A percentile compares a stretch with the other conserved stretches of the same genome.
These are phyloP conservation scores for Annulohypoxylon nitens DNA, from an alignment of 495 filamentous ascomycete species.

Conservation along the genomic window DNA sequence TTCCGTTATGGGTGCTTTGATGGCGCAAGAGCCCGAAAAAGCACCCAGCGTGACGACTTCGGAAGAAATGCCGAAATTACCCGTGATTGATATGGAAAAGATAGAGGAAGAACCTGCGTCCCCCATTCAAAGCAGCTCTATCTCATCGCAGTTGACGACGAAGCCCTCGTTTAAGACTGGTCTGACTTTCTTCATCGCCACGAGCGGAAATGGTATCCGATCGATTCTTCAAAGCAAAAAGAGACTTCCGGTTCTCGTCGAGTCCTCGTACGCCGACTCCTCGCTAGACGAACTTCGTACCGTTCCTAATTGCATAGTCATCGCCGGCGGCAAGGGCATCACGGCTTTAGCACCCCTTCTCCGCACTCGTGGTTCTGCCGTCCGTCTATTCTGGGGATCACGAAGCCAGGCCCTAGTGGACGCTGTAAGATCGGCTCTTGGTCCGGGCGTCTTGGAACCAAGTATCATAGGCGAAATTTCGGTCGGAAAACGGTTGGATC, in stretches of 20 bases:
- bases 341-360: constrained; percentile 34
- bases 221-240: constrained; percentile 9
- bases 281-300: constrained; percentile 23
- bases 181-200: constrained; percentile 42
- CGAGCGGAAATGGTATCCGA: constrained; percentile 17
- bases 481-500: constrained; percentile 34
- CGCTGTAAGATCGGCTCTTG: constrained; percentile 14
- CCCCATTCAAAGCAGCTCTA: background rate
- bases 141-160: background rate
- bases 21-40: background rate
- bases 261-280: constrained; percentile 34
- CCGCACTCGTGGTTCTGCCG: constrained; percentile 17
- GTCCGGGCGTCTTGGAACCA: constrained; percentile 19
- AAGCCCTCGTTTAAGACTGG: constrained; percentile 16
- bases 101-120: background rate
- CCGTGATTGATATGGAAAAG: constrained; percentile 12
- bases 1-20: constrained; percentile 49
- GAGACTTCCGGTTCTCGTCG: constrained; percentile 34
- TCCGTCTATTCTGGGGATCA: constrained; percentile 46
- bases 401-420: constrained; percentile 34
- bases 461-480: constrained; percentile 32
- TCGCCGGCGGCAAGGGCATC: constrained; percentile 51
- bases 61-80: background rate
- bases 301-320: constrained; percentile 36
- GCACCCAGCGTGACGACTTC: background rate